phyloP scores from a whole-genome alignment of 1,284 basidiomycete species.

The Phylloporus sp. region DNA sequence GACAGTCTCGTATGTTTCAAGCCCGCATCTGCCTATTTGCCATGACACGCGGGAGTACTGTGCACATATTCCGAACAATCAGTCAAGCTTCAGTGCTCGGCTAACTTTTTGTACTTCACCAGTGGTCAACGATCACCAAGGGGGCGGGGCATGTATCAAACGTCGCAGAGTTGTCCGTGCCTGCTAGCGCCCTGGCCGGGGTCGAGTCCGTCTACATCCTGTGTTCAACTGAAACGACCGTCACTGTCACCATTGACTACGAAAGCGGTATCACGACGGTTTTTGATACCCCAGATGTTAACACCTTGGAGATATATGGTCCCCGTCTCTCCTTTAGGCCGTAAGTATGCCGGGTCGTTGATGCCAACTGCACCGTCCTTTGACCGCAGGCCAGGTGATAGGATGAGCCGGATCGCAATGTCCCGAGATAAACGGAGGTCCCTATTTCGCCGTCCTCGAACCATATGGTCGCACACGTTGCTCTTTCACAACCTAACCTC shows the following conservation, averaged over 20 bases:
- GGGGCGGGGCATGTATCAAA: neutral
- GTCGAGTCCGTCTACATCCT: neutral
- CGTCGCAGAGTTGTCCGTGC: neutral
- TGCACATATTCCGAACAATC: neutral
- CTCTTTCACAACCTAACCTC: neutral
- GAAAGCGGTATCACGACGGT: neutral
- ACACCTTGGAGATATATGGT: neutral
- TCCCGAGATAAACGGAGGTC: neutral
- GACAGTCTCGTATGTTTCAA: neutral
- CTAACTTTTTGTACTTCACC: neutral
- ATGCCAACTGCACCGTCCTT: constrained; percentile 1
- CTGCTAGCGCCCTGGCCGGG: neutral
- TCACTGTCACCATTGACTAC: no score
- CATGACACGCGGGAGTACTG: neutral
- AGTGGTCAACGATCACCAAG: neutral
- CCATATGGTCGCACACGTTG: neutral
- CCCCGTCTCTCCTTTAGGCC: neutral
- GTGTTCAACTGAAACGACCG: constrained; percentile 5
- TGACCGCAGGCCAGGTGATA: neutral
- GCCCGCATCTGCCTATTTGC: neutral
- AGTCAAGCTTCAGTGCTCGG: neutral
- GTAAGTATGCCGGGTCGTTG: neutral
- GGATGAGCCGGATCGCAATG: neutral
- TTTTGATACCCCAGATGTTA: neutral
- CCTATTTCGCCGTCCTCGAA: neutral